Conservation (phyloP, 1,139 yeast genomes). For the Debaryomyces subglobosus region DNA sequence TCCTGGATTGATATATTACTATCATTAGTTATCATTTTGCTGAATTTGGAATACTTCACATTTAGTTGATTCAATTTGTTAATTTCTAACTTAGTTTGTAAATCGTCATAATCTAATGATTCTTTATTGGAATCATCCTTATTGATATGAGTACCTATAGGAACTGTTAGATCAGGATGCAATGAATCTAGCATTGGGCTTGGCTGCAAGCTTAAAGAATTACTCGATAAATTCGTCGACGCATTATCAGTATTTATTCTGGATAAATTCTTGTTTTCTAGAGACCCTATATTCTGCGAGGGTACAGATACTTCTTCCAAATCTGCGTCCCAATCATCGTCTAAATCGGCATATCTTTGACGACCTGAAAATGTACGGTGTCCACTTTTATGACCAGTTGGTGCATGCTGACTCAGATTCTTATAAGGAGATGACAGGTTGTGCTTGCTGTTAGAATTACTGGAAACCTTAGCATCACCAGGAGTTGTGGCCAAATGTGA, state of each 20-base stretch:
- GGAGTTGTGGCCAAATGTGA: conserved; percentile 18
- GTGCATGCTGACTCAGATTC: not conserved
- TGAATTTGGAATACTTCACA: conserved; percentile 68
- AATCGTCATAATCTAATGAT: conserved; percentile 32
- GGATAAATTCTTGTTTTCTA: conserved; percentile 10
- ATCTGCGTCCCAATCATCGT: conserved; percentile 93
- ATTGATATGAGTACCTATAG: conserved; percentile 12
- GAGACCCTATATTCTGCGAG: conserved; percentile 6
- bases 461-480: conserved; percentile 1
- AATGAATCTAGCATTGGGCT: conserved; percentile 41
- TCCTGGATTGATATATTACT: conserved; percentile 62
- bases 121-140: conserved; percentile 18
- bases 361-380: conserved; percentile 15
- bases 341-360: conserved; percentile 59
- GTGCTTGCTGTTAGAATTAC: not conserved
- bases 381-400: not conserved
- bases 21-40: conserved; percentile 59
- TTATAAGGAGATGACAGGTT: conserved; percentile 6
- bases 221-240: conserved; percentile 11
- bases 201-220: conserved; percentile 24
- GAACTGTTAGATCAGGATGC: conserved; percentile 40
- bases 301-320: conserved; percentile 50
- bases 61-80: conserved; percentile 61
- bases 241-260: conserved; percentile 12
- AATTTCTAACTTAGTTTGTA: conserved; percentile 45